phyloP scores from a whole-genome alignment of 2,329 filamentous ascomycete species.

The Annulohypoxylon truncatum region DNA sequence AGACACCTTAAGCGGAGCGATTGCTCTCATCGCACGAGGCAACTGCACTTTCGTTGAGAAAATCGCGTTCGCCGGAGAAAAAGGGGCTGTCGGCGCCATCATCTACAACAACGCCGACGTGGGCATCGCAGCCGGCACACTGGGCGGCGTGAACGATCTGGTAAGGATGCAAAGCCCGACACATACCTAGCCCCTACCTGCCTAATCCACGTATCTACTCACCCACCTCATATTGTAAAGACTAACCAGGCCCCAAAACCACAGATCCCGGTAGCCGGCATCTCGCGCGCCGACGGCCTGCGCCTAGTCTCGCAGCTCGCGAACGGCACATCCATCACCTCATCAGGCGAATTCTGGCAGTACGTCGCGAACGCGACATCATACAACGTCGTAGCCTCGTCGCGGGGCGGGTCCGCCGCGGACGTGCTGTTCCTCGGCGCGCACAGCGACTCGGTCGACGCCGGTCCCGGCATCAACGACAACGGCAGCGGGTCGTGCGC shows the following conservation, averaged over 20 bases:
- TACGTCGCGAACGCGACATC: conserved; percentile 48
- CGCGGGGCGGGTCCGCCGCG: conserved; percentile 66
- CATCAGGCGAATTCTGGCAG: conserved; percentile 43
- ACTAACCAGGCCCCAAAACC: conserved; percentile 8
- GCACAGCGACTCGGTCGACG: conserved; percentile 70
- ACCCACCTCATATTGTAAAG: neutral
- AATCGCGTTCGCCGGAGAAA: conserved; percentile 62
- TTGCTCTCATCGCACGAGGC: conserved; percentile 68
- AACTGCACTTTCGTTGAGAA: conserved; percentile 68
- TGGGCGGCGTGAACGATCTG: conserved; percentile 58
- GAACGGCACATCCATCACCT: conserved; percentile 33
- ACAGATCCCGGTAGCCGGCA: conserved; percentile 60
- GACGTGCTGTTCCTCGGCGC: conserved; percentile 70
- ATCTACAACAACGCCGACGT: conserved; percentile 67
- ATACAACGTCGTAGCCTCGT: conserved; percentile 70
- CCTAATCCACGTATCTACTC: neutral
- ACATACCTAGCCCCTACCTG: too few species aligned
- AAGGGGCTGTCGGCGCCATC: conserved; percentile 65
- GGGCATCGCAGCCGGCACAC: conserved; percentile 61
- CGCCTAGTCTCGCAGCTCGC: conserved; percentile 34
- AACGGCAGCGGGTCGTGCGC: conserved; percentile 70
- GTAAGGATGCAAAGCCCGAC: conserved; percentile 17
- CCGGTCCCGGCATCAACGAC: conserved; percentile 74
- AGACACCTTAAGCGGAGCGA: conserved; percentile 58
- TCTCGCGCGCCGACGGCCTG: conserved; percentile 57